Conservation (phyloP, 164 flowering plant genomes). For the Annona squamosa region DNA sequence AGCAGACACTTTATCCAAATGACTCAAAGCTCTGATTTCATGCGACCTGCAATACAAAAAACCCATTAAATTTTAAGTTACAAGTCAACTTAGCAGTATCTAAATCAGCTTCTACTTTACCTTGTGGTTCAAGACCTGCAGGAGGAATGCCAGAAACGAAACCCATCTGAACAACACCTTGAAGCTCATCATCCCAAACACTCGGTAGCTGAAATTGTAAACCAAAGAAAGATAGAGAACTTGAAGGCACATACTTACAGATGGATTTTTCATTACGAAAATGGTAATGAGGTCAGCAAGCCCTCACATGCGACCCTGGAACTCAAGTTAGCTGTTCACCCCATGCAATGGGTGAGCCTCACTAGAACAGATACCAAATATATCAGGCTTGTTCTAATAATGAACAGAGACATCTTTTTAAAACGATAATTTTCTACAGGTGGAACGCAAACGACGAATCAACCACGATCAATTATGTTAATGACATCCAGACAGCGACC, state of each 20-base stretch:
- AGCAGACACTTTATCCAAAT: not conserved
- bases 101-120: constrained; percentile 22
- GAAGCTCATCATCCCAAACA: constrained; percentile 59
- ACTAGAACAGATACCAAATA: not conserved
- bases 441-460: not conserved
- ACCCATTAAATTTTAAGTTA: not conserved
- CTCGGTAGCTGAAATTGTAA: constrained; percentile 13
- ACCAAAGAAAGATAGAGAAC: not conserved
- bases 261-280: not conserved
- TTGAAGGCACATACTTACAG: not conserved
- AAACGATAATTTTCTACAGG: not conserved
- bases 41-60: constrained; percentile 32
- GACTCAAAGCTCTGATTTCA: constrained; percentile 41
- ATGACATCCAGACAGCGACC: not conserved
- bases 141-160: constrained; percentile 42
- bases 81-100: not conserved
- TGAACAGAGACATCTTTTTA: not conserved
- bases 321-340: not conserved
- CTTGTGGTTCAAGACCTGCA: constrained; percentile 45
- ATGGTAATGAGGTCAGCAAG: not conserved
- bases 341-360: not conserved
- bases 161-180: constrained; percentile 65
- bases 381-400: not conserved
- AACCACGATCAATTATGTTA: not conserved
- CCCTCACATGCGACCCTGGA: not conserved